These are phyloP conservation scores for Prinsepia uniflora DNA, from an alignment of 306 rosid genomes.

Conservation along the genomic window DNA sequence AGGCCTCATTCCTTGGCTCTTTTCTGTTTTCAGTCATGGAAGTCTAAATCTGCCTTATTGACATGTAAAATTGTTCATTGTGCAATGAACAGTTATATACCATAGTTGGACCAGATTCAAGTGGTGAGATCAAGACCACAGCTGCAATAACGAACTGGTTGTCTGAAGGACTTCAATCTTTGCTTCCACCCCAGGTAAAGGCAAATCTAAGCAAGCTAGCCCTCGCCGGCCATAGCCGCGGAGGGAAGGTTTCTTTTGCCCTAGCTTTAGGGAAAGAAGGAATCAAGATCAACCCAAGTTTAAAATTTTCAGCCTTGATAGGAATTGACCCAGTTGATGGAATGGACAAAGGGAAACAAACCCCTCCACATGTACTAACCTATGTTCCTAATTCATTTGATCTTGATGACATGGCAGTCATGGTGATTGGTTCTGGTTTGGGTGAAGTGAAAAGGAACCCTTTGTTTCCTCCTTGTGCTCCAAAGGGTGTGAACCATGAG, in stretches of 20 bases:
- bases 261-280: constrained; percentile 44
- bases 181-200: constrained; percentile 47
- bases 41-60: neutral
- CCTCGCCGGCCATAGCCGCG: constrained; percentile 78
- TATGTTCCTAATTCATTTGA: constrained; percentile 61
- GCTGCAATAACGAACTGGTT: constrained; percentile 72
- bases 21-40: neutral
- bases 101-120: constrained; percentile 61
- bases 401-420: constrained; percentile 45
- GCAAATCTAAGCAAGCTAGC: constrained; percentile 55
- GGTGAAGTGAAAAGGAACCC: constrained; percentile 56
- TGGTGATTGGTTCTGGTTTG: constrained; percentile 69
- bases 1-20: constrained; percentile 1
- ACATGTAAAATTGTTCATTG: neutral
- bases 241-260: constrained; percentile 84
- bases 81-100: constrained; percentile 47
- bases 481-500: constrained; percentile 71
- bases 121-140: constrained; percentile 50
- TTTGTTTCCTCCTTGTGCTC: constrained; percentile 79
- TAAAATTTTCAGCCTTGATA: constrained; percentile 63
- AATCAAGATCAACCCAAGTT: constrained; percentile 29
- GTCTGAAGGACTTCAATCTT: constrained; percentile 41
- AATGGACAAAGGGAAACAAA: constrained; percentile 62
- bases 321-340: constrained; percentile 96
- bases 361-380: constrained; percentile 78